Conservation (phyloP, 2,329 filamentous ascomycete species). For the Aspergillus persii region DNA sequence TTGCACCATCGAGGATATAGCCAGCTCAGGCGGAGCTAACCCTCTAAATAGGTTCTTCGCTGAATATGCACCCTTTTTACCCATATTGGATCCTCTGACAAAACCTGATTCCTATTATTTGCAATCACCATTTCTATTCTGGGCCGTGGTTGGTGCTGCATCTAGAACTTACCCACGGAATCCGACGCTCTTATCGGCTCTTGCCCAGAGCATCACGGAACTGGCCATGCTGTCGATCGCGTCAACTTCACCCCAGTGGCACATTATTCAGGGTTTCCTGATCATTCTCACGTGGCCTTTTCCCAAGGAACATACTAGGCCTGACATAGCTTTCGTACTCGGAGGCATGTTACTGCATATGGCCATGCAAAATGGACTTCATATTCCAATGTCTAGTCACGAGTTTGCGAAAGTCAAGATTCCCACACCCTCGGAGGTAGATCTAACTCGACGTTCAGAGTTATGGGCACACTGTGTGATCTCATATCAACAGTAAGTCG, state of each 20-base stretch:
- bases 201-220: slow-evolving; percentile 35
- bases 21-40: not conserved
- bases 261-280: slow-evolving; percentile 38
- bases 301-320: slow-evolving; percentile 31
- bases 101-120: slow-evolving; percentile 71
- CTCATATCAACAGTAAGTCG: slow-evolving; percentile 39
- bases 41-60: slow-evolving; percentile 32
- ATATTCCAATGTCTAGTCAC: slow-evolving; percentile 43
- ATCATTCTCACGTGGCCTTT: slow-evolving; percentile 43
- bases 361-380: slow-evolving; percentile 44
- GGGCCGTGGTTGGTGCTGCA: slow-evolving; percentile 57
- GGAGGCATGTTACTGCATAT: slow-evolving; percentile 40
- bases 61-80: slow-evolving; percentile 38
- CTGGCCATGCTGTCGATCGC: slow-evolving; percentile 36
- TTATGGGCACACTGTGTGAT: slow-evolving; percentile 43
- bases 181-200: slow-evolving; percentile 36
- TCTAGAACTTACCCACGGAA: slow-evolving; percentile 39
- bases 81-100: slow-evolving; percentile 47
- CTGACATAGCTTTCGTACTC: slow-evolving; percentile 37
- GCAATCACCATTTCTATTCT: slow-evolving; percentile 79
- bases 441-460: slow-evolving; percentile 38
- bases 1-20: not conserved
- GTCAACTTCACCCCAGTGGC: slow-evolving; percentile 30
- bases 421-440: slow-evolving; percentile 30
- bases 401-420: slow-evolving; percentile 40